Conservation (phyloP, 1,139 yeast species). For the Citeromyces hawaiiensis region DNA sequence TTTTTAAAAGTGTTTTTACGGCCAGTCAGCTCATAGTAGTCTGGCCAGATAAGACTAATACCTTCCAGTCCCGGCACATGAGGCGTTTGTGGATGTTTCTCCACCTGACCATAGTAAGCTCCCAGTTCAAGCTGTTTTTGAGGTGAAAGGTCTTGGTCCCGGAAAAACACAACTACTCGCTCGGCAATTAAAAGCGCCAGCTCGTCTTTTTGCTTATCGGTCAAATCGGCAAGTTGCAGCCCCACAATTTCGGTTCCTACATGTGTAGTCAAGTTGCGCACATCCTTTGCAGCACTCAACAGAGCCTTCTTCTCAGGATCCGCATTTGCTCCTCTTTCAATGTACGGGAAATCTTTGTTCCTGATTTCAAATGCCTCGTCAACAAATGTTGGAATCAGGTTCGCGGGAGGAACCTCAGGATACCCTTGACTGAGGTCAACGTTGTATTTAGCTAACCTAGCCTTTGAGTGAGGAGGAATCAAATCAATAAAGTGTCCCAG, state of each 20-base stretch:
- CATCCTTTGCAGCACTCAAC: conserved; percentile 37
- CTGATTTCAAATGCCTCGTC: conserved; percentile 38
- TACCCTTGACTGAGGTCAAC: neutral
- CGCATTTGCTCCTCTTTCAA: conserved; percentile 34
- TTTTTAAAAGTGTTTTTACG: conserved; percentile 10
- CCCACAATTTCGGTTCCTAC: conserved; percentile 47
- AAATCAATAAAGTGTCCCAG: no score
- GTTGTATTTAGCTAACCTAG: neutral
- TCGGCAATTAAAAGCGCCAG: conserved; percentile 37
- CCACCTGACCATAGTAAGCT: conserved; percentile 30
- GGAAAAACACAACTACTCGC: conserved; percentile 33
- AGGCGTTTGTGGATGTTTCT: conserved; percentile 31
- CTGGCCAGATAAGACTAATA: conserved; percentile 40
- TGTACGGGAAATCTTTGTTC: conserved; percentile 24
- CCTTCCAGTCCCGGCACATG: conserved; percentile 30
- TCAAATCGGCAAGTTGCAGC: conserved; percentile 32
- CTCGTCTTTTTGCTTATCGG: conserved; percentile 38
- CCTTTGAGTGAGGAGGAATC: neutral
- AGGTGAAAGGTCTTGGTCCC: conserved; percentile 32
- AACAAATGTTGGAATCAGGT: conserved; percentile 28
- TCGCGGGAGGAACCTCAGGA: neutral
- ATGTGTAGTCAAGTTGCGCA: conserved; percentile 29
- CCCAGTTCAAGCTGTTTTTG: conserved; percentile 31
- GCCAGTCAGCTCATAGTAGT: conserved; percentile 12
- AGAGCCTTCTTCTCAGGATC: conserved; percentile 40